Percentiles rank a stretch among this genome's conserved stretches.
Conservation (phyloP, 192 early-diverging fungal species). For the Mortierella alpina region DNA sequence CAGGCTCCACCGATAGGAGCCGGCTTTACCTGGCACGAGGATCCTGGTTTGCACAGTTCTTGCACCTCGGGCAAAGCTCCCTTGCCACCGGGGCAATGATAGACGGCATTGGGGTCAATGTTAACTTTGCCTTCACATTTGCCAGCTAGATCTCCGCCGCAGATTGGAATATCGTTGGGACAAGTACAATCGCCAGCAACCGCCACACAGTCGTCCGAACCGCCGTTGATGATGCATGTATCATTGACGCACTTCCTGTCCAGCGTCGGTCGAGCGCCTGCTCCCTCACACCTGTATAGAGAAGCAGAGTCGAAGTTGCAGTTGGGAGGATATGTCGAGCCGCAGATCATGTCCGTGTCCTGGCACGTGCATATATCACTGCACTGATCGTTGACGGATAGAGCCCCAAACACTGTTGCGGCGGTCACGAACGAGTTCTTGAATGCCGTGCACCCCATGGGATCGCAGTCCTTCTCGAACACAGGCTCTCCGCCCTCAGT, state of each 20-base stretch:
- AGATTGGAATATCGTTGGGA: background rate
- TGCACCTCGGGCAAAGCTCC: background rate
- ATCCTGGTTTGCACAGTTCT: background rate
- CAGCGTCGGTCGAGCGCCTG: background rate
- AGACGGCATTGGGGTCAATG: background rate
- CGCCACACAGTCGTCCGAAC: background rate
- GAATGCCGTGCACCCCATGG: background rate
- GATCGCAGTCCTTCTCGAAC: background rate
- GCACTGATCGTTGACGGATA: background rate
- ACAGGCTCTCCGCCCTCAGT: constrained; percentile 2
- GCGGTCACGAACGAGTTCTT: constrained; percentile 1
- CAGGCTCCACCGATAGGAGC: background rate
- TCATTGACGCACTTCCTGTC: background rate
- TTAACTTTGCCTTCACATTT: background rate
- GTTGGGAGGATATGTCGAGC: constrained; percentile 1
- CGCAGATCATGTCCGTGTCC: background rate
- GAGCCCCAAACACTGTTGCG: background rate
- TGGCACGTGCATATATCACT: background rate
- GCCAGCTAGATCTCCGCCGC: background rate
- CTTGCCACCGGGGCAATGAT: background rate
- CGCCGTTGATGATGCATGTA: background rate
- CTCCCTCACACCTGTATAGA: constrained; percentile 2
- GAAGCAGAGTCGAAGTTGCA: background rate
- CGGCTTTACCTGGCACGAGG: background rate
- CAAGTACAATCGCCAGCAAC: background rate